A percentile compares a stretch with the other conserved stretches of the same genome.
Conservation (phyloP, 169 alveolate species). For the Besnoitia besnoiti region DNA sequence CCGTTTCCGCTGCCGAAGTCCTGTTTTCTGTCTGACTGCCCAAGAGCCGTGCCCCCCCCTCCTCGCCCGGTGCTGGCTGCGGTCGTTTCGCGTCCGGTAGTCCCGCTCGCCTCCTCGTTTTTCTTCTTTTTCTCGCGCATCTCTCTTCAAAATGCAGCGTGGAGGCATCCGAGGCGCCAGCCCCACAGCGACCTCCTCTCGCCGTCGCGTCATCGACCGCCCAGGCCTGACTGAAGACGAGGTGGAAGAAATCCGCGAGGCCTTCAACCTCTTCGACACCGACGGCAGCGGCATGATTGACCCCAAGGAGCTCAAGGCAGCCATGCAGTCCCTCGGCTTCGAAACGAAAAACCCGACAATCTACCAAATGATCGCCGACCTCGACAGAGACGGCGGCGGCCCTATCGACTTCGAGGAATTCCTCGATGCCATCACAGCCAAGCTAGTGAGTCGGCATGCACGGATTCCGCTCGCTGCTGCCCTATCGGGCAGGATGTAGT, state of each 20-base stretch:
- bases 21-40: too few species aligned
- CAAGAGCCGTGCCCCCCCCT: too few species aligned
- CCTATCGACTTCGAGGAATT: slow-evolving; percentile 97
- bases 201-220: slow-evolving; percentile 64
- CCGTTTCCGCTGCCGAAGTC: too few species aligned
- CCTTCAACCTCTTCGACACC: slow-evolving; percentile 98
- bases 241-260: slow-evolving; percentile 98
- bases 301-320: slow-evolving; percentile 98
- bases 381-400: slow-evolving; percentile 96
- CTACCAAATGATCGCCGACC: slow-evolving; percentile 97
- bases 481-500: too few species aligned
- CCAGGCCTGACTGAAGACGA: slow-evolving; percentile 90
- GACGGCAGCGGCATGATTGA: slow-evolving; percentile 98
- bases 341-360: slow-evolving; percentile 98
- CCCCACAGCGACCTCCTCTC: slow-evolving; percentile 47
- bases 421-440: slow-evolving; percentile 97
- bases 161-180: slow-evolving; percentile 35
- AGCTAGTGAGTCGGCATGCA: slow-evolving; percentile 87
- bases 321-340: slow-evolving; percentile 99
- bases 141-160: slow-evolving; percentile 37
- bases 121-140: background rate
- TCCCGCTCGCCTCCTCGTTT: background rate
- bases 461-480: too few species aligned
- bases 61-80: too few species aligned
- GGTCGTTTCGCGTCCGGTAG: background rate